phyloP scores from a whole-genome alignment of 208 protist species.

The Endotrypanum monterogeii region DNA sequence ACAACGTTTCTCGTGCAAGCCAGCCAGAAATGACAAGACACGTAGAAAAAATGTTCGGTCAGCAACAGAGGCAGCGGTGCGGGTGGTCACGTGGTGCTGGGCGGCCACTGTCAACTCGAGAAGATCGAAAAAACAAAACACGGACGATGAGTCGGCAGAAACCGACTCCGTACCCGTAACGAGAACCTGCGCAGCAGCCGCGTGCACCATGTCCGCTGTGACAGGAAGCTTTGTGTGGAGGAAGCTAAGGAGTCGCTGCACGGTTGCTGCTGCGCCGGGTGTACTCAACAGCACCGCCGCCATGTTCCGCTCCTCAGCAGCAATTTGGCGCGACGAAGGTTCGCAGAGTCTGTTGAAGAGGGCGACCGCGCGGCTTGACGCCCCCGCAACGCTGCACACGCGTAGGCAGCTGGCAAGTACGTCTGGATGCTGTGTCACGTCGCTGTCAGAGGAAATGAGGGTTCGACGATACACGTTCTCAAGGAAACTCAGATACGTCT shows the following conservation, averaged over 20 bases:
- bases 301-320: conserved; percentile 38
- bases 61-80: conserved; percentile 15
- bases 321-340: conserved; percentile 30
- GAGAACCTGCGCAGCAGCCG: conserved; percentile 41
- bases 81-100: conserved; percentile 12
- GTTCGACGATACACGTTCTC: conserved; percentile 27
- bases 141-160: not conserved
- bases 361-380: conserved; percentile 23
- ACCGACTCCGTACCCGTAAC: not conserved
- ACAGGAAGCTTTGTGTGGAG: conserved; percentile 31
- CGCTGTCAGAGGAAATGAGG: conserved; percentile 14
- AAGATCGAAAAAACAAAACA: conserved; percentile 35
- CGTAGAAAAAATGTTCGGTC: conserved; percentile 56
- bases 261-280: conserved; percentile 13
- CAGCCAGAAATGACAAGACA: conserved; percentile 32
- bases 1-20: conserved; percentile 11
- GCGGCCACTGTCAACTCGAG: conserved; percentile 27
- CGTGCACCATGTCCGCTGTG: conserved; percentile 40
- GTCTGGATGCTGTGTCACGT: conserved; percentile 36
- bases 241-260: conserved; percentile 50
- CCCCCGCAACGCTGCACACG: conserved; percentile 20
- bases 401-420: conserved; percentile 35
- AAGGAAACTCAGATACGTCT: conserved; percentile 21
- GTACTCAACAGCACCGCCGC: conserved; percentile 39
- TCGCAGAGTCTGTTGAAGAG: conserved; percentile 61